Evolutionary conservation across 2,329 filamentous ascomycete genomes (phyloP).

Genomic region (Alternaria infectoria): DNA sequence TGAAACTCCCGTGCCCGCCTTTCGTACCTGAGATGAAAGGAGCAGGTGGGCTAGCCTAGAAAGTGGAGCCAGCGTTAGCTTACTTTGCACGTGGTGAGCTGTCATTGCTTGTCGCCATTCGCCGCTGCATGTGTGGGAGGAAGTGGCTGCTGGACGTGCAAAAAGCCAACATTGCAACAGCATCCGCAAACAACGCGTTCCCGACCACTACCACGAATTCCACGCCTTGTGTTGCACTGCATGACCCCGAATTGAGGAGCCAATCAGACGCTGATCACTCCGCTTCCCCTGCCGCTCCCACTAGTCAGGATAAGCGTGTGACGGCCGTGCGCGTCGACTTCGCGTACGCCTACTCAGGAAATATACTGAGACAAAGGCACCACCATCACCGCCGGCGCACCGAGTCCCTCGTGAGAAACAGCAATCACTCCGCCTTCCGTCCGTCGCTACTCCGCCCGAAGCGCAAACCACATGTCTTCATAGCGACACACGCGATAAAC

Average conservation of each 20-base stretch:
- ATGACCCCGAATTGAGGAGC: conserved; percentile 6
- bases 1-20: background rate
- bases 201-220: background rate
- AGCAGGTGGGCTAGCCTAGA: conserved; percentile 2
- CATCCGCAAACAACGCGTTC: background rate
- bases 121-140: background rate
- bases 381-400: conserved; percentile 28
- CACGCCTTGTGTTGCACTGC: conserved; percentile 8
- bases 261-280: conserved; percentile 28
- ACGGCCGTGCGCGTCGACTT: conserved; percentile 13
- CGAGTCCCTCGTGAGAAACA: conserved; percentile 10
- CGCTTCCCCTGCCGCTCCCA: conserved; percentile 31
- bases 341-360: conserved; percentile 25
- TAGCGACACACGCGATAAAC: conserved; percentile 31
- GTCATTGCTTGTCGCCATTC: conserved; percentile 7
- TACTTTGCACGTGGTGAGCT: conserved; percentile 9
- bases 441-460: conserved; percentile 15
- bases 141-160: background rate
- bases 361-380: conserved; percentile 26
- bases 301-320: conserved; percentile 17
- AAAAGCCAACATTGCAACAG: background rate
- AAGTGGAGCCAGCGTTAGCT: conserved; percentile 2
- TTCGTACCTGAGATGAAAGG: conserved; percentile 4
- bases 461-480: conserved; percentile 43
- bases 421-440: conserved; percentile 7